Evolutionary conservation across 176 grass and related monocot species (phyloP).

Genomic region (Rhynchospora pubera): DNA sequence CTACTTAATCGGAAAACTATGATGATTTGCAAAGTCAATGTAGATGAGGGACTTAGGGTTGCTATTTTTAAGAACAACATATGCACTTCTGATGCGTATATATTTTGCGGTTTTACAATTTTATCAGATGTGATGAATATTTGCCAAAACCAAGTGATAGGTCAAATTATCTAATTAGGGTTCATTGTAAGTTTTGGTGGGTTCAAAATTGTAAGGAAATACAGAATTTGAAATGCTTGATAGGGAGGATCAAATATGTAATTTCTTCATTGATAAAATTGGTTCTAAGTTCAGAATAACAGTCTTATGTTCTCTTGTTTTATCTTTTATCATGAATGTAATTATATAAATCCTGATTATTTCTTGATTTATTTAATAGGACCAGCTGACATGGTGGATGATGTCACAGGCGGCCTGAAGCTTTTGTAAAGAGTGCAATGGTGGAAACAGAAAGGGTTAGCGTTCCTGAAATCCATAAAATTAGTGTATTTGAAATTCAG

Average conservation of each 20-base stretch:
- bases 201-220: no score
- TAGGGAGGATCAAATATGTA: neutral
- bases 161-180: no score
- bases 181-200: no score
- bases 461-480: neutral
- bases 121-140: no score
- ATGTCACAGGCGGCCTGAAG: constrained; percentile 74
- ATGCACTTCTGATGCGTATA: no score
- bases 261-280: neutral
- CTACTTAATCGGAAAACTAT: neutral
- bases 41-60: neutral
- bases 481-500: neutral
- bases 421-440: constrained; percentile 46
- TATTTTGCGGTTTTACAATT: no score
- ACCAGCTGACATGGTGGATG: constrained; percentile 69
- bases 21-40: neutral
- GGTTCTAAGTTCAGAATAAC: neutral
- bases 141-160: no score
- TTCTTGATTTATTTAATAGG: constrained; percentile 30
- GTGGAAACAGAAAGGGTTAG: neutral
- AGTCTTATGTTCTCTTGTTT: neutral
- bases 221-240: neutral
- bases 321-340: neutral
- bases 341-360: neutral
- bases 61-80: neutral